Evolutionary conservation across 1,139 yeast genomes (phyloP).

Genomic region (Yamadazyma blattariae): DNA sequence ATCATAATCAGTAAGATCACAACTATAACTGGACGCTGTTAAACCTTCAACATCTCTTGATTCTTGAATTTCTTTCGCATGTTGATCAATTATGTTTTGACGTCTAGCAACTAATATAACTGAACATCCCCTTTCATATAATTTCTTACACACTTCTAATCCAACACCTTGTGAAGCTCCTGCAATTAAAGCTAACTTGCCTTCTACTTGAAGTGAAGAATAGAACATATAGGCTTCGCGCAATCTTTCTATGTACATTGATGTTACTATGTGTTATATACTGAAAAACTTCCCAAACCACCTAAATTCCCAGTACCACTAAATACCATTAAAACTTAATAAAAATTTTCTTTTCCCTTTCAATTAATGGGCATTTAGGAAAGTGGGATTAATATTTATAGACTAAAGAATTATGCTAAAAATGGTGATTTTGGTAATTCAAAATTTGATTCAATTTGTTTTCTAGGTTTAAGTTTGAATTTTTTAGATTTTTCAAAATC

Average conservation of each 20-base stretch:
- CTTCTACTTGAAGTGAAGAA: constrained; percentile 30
- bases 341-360: no score
- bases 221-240: constrained; percentile 31
- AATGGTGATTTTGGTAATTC: constrained; percentile 39
- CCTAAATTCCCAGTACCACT: no score
- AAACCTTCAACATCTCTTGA: not conserved
- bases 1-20: constrained; percentile 65
- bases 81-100: constrained; percentile 29
- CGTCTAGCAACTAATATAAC: constrained; percentile 80
- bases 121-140: constrained; percentile 55
- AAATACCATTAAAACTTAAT: no score
- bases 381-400: no score
- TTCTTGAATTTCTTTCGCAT: constrained; percentile 4
- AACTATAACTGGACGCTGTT: constrained; percentile 27
- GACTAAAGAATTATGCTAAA: constrained; percentile 1
- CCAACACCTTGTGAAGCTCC: constrained; percentile 98
- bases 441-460: constrained; percentile 6
- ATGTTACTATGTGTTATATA: not conserved
- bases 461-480: constrained; percentile 32
- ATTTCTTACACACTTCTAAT: constrained; percentile 64
- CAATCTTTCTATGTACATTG: constrained; percentile 4
- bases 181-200: constrained; percentile 70
- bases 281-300: no score
- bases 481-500: constrained; percentile 34
- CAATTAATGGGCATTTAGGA: no score